phyloP scores from a whole-genome alignment of 2,329 filamentous ascomycete species.

The Beauveria pseudobassiana region DNA sequence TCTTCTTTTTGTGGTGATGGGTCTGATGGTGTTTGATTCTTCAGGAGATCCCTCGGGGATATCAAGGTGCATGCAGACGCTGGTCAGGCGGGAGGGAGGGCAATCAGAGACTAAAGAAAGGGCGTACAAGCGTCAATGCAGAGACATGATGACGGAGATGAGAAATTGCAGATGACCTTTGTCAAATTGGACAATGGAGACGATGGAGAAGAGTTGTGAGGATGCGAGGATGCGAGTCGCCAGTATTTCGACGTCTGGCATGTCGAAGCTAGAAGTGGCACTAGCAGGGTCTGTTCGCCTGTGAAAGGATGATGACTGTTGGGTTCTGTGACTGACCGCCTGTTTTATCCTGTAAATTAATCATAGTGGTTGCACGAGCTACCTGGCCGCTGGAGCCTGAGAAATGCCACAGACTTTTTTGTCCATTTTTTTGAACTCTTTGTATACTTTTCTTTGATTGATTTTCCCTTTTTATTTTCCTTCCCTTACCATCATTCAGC shows the following conservation, averaged over 20 bases:
- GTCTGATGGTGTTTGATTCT: background rate
- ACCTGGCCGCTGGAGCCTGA: background rate
- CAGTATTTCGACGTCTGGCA: background rate
- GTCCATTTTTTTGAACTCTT: background rate
- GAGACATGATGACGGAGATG: background rate
- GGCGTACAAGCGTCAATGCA: background rate
- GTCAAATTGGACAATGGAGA: background rate
- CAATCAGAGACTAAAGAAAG: background rate
- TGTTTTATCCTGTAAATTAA: background rate
- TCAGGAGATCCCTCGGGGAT: background rate
- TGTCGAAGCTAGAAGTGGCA: background rate
- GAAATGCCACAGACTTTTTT: background rate
- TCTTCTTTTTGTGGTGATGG: background rate
- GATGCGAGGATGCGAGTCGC: background rate
- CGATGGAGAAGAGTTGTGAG: background rate
- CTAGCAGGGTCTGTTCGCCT: background rate
- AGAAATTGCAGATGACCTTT: background rate
- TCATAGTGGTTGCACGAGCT: background rate
- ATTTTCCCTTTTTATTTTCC: background rate
- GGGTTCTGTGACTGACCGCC: background rate
- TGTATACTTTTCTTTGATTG: background rate
- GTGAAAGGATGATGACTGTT: too few species aligned
- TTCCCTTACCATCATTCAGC: background rate
- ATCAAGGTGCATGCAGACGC: constrained; percentile 3
- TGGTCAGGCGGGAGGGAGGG: background rate